These are phyloP conservation scores for Phoenix dactylifera DNA, from an alignment of 176 grass and related monocot genomes.

Conservation along the genomic window DNA sequence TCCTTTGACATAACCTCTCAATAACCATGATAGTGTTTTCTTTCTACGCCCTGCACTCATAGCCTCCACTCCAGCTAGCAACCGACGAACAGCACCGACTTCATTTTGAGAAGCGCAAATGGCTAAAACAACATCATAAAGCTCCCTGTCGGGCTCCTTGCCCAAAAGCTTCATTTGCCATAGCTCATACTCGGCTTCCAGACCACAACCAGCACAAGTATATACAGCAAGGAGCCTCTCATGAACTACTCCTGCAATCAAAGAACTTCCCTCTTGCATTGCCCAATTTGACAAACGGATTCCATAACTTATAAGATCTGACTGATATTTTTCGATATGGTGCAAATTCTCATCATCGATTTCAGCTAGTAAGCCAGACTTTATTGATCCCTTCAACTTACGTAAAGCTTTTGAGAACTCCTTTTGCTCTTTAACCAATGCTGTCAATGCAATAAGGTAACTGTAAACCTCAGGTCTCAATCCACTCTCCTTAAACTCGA, in stretches of 20 bases:
- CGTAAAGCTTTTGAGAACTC: constrained; percentile 79
- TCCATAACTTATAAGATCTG: constrained; percentile 50
- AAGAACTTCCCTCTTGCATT: constrained; percentile 49
- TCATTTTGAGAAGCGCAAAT: constrained; percentile 94
- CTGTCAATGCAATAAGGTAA: constrained; percentile 81
- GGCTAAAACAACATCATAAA: constrained; percentile 83
- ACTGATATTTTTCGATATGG: constrained; percentile 49
- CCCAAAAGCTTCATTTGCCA: constrained; percentile 86
- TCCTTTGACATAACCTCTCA: constrained; percentile 84
- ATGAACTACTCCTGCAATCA: constrained; percentile 51
- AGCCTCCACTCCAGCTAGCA: constrained; percentile 68
- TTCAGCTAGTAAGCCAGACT: constrained; percentile 38
- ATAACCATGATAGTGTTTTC: constrained; percentile 80
- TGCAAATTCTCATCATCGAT: constrained; percentile 42
- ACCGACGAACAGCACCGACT: constrained; percentile 43
- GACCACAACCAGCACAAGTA: constrained; percentile 64
- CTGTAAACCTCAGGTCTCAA: constrained; percentile 82
- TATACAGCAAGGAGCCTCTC: constrained; percentile 81
- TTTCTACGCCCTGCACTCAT: constrained; percentile 48
- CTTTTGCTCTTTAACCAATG: constrained; percentile 93
- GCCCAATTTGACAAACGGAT: constrained; percentile 76
- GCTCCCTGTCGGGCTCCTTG: constrained; percentile 82
- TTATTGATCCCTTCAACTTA: constrained; percentile 64
- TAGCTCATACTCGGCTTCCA: constrained; percentile 75
- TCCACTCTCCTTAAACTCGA: constrained; percentile 69